Percentiles rank a stretch among this genome's conserved stretches.
Conservation (phyloP, 495 filamentous ascomycete species). For the Monascus purpureus region DNA sequence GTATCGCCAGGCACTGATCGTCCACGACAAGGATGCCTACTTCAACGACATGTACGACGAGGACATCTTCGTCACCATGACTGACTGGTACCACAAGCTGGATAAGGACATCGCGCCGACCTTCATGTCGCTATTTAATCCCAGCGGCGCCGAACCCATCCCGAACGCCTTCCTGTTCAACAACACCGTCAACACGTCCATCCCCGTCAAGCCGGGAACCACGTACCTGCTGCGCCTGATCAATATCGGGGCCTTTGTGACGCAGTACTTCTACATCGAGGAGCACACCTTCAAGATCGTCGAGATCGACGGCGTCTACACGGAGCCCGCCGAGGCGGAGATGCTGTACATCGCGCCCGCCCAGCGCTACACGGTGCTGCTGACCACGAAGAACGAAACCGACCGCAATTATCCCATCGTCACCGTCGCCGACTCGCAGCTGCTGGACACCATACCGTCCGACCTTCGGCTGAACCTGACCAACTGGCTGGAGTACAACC, state of each 20-base stretch:
- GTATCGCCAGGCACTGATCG: no score
- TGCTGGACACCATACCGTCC: constrained; percentile 18
- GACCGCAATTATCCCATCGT: constrained; percentile 53
- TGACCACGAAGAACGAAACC: constrained; percentile 52
- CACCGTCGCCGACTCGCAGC: constrained; percentile 16
- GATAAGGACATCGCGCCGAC: constrained; percentile 23
- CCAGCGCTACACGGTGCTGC: constrained; percentile 54
- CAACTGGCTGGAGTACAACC: constrained; percentile 65
- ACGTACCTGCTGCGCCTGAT: constrained; percentile 69
- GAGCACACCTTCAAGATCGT: constrained; percentile 49
- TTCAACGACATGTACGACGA: no score
- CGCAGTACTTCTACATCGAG: constrained; percentile 69
- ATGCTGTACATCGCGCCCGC: constrained; percentile 56
- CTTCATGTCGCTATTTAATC: constrained; percentile 36
- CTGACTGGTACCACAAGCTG: no score
- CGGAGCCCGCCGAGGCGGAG: constrained; percentile 40
- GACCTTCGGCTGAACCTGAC: constrained; percentile 52
- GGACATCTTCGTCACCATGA: no score
- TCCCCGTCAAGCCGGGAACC: constrained; percentile 53
- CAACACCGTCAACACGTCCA: constrained; percentile 39
- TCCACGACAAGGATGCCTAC: no score
- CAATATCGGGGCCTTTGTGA: constrained; percentile 62
- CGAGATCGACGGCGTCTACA: constrained; percentile 39
- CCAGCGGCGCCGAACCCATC: constrained; percentile 38
- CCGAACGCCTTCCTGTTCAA: constrained; percentile 42